phyloP scores from a whole-genome alignment of 306 rosid genomes.

The Spatholobus suberectus region DNA sequence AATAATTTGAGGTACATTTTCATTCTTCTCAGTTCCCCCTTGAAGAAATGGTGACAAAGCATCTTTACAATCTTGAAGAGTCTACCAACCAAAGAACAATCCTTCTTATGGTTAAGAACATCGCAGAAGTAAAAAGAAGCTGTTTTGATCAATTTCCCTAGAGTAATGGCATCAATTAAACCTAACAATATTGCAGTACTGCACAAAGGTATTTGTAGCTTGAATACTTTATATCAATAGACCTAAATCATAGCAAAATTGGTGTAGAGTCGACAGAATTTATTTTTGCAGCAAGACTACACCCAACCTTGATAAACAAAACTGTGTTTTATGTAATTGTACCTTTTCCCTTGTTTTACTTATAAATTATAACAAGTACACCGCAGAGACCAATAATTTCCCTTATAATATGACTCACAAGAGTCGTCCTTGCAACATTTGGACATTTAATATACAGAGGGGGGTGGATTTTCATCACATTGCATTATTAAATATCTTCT shows the following conservation, averaged over 20 bases:
- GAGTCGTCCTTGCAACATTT: too few species aligned
- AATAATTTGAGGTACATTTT: constrained; percentile 51
- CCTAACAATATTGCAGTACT: not conserved
- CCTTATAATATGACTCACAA: not conserved
- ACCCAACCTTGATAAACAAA: not conserved
- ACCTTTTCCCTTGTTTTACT: not conserved
- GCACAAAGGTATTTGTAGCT: not conserved
- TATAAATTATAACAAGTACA: not conserved
- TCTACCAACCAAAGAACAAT: constrained; percentile 57
- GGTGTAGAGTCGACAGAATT: constrained; percentile 9
- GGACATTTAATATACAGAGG: too few species aligned
- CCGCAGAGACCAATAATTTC: not conserved
- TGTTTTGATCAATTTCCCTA: constrained; percentile 6
- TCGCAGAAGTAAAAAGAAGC: not conserved
- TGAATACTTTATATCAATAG: not conserved
- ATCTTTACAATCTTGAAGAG: constrained; percentile 83
- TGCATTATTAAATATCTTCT: too few species aligned
- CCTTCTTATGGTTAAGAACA: not conserved
- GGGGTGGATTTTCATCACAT: too few species aligned
- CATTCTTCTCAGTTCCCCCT: constrained; percentile 55
- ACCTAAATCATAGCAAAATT: not conserved
- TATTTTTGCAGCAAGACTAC: constrained; percentile 13
- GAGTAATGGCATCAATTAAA: constrained; percentile 24
- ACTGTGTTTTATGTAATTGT: not conserved
- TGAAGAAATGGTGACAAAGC: constrained; percentile 68